phyloP scores from a whole-genome alignment of 768 basidiomycete species.

The Tricholomella constricta region DNA sequence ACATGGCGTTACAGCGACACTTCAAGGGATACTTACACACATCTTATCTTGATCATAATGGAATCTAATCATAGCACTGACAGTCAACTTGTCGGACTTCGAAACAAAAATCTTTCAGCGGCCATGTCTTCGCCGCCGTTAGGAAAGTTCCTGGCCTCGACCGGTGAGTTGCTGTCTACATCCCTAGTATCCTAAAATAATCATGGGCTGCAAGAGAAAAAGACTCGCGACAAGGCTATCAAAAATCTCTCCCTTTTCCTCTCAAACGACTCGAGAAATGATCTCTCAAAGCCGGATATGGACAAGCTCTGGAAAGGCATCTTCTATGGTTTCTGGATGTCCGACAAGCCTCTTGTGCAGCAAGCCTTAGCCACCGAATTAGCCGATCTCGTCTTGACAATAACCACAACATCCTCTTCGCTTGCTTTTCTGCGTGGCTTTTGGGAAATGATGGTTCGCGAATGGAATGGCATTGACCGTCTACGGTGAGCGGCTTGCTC shows the following conservation, averaged over 20 bases:
- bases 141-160: conserved; percentile 91
- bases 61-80: conserved; percentile 10
- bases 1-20: conserved; percentile 26
- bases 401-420: conserved; percentile 57
- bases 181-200: conserved; percentile 13
- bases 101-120: conserved; percentile 22
- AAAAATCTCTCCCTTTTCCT: conserved; percentile 79
- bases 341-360: conserved; percentile 96
- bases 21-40: too few relatives aligned
- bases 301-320: conserved; percentile 96
- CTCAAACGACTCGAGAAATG: conserved; percentile 62
- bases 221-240: conserved; percentile 88
- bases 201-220: conserved; percentile 67
- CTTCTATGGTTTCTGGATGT: conserved; percentile 99
- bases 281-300: conserved; percentile 74
- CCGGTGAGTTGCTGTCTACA: conserved; percentile 52
- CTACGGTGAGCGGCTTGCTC: conserved; percentile 59
- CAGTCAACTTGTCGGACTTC: conserved; percentile 24
- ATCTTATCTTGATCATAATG: neutral
- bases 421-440: conserved; percentile 84
- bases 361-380: conserved; percentile 87
- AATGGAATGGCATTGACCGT: conserved; percentile 93
- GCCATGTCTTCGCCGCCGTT: conserved; percentile 58
- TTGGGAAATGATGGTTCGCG: conserved; percentile 87
- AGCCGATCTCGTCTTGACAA: conserved; percentile 76